phyloP scores from a whole-genome alignment of 192 early-diverging fungal species.

The Coemansia erecta region DNA sequence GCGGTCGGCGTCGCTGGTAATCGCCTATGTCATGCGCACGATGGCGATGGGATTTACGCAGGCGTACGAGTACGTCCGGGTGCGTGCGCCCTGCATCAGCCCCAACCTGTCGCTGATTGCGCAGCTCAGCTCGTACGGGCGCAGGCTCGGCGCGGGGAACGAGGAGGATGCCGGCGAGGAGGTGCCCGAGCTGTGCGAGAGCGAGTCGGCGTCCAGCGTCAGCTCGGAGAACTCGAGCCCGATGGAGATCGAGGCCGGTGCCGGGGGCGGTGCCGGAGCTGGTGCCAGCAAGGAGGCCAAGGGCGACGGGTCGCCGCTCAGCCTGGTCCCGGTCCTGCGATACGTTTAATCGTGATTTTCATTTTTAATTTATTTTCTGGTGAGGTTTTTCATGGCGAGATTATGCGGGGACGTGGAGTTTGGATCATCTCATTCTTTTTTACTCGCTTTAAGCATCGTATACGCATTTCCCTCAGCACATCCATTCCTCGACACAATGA shows the following conservation, averaged over 20 bases:
- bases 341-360: no score
- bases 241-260: background rate
- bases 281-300: no score
- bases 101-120: slow-evolving; percentile 80
- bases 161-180: background rate
- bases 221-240: slow-evolving; percentile 3
- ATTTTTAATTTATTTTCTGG: no score
- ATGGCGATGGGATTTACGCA: slow-evolving; percentile 55
- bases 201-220: background rate
- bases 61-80: slow-evolving; percentile 77
- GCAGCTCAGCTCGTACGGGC: slow-evolving; percentile 73
- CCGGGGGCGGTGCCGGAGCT: no score
- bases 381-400: no score
- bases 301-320: no score
- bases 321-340: no score
- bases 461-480: no score
- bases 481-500: no score
- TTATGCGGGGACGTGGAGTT: no score
- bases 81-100: slow-evolving; percentile 66
- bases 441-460: no score
- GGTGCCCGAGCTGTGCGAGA: slow-evolving; percentile 4
- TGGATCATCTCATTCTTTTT: no score
- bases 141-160: slow-evolving; percentile 4
- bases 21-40: slow-evolving; percentile 85
- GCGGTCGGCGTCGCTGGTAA: slow-evolving; percentile 79